Conservation (phyloP, 805 yeast genomes). For the Alloascoidea hylecoeti region DNA sequence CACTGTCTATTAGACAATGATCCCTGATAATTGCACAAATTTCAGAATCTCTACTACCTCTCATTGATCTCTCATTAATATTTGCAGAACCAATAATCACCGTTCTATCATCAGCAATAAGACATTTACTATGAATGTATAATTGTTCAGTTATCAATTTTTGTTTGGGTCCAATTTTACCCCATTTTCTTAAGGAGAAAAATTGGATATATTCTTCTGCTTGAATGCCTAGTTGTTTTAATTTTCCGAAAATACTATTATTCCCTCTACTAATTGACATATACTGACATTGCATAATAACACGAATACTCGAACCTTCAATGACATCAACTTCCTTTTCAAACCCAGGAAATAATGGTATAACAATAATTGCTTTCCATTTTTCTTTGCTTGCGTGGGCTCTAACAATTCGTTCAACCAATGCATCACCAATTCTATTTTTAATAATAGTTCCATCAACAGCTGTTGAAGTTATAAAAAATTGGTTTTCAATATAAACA, state of each 20-base stretch:
- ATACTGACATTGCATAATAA: slow-evolving; percentile 93
- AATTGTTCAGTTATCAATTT: slow-evolving; percentile 78
- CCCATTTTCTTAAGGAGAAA: slow-evolving; percentile 91
- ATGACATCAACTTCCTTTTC: slow-evolving; percentile 85
- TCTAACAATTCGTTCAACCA: slow-evolving; percentile 88
- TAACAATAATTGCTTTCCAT: slow-evolving; percentile 87
- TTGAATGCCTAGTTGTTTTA: slow-evolving; percentile 62
- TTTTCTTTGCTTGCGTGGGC: slow-evolving; percentile 64
- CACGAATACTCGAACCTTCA: slow-evolving; percentile 89
- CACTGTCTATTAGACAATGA: slow-evolving; percentile 49
- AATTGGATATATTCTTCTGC: slow-evolving; percentile 82
- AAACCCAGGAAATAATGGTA: slow-evolving; percentile 97
- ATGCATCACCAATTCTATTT: slow-evolving; percentile 89
- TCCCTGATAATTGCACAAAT: slow-evolving; percentile 85
- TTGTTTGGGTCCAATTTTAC: slow-evolving; percentile 65
- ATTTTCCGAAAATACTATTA: slow-evolving; percentile 72
- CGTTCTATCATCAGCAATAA: slow-evolving; percentile 85
- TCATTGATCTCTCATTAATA: slow-evolving; percentile 91
- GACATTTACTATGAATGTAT: slow-evolving; percentile 83
- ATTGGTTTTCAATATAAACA: slow-evolving; percentile 91
- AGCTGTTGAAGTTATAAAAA: slow-evolving; percentile 80
- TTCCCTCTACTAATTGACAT: slow-evolving; percentile 87
- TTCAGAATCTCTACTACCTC: slow-evolving; percentile 90
- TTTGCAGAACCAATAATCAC: slow-evolving; percentile 97
- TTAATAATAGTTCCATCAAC: slow-evolving; percentile 68